Evolutionary conservation across 139 green algal genomes (phyloP).

Genomic region (Closterium sp.): DNA sequence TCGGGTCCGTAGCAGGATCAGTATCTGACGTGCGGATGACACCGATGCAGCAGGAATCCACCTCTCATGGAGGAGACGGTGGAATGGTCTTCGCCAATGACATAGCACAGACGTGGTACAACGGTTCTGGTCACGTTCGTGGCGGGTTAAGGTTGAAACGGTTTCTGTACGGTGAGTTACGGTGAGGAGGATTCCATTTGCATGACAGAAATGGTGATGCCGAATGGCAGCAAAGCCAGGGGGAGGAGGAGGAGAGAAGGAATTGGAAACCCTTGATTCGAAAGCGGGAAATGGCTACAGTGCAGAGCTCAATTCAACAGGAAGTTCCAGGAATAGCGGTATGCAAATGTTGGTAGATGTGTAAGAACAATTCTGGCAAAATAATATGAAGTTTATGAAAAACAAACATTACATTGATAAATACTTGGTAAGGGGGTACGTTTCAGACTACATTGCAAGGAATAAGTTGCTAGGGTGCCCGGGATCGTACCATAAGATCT

Average conservation of each 20-base stretch:
- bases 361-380: too few relatives aligned
- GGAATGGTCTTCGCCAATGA: neutral
- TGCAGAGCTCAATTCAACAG: too few relatives aligned
- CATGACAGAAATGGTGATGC: too few relatives aligned
- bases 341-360: too few relatives aligned
- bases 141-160: neutral
- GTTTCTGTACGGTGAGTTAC: neutral
- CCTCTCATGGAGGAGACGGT: neutral
- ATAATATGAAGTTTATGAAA: neutral
- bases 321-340: too few relatives aligned
- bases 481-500: neutral
- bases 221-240: too few relatives aligned
- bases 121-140: neutral
- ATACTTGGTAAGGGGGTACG: neutral
- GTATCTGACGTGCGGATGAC: too few relatives aligned
- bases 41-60: neutral
- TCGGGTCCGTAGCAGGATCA: too few relatives aligned
- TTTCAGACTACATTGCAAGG: neutral
- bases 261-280: neutral
- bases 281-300: neutral
- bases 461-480: neutral
- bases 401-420: neutral
- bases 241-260: neutral
- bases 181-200: neutral
- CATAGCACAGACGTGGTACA: neutral